Conservation (phyloP, 805 yeast species). For the Spathaspora passalidarum region DNA sequence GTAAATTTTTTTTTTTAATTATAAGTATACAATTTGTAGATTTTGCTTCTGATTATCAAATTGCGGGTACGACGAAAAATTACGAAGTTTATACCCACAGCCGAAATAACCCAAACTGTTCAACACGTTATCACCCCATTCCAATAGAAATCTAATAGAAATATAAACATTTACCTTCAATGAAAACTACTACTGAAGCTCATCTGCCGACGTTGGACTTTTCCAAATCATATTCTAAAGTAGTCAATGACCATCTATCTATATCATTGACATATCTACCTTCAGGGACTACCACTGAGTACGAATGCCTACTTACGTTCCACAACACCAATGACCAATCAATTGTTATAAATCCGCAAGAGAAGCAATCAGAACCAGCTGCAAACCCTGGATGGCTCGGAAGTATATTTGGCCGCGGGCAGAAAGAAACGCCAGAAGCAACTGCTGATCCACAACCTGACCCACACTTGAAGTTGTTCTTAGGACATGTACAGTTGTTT, state of each 20-base stretch:
- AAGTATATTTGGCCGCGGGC: constrained; percentile 10
- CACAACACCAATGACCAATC: constrained; percentile 17
- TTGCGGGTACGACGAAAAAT: too few relatives aligned
- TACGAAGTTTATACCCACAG: too few relatives aligned
- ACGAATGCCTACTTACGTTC: constrained; percentile 21
- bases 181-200: not conserved
- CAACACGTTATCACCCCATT: too few relatives aligned
- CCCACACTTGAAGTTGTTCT: constrained; percentile 15
- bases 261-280: constrained; percentile 17
- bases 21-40: too few relatives aligned
- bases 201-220: not conserved
- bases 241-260: constrained; percentile 18
- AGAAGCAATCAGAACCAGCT: not conserved
- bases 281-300: not conserved
- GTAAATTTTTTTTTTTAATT: too few relatives aligned
- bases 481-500: constrained; percentile 38
- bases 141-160: too few relatives aligned
- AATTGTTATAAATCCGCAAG: constrained; percentile 8
- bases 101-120: too few relatives aligned
- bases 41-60: too few relatives aligned
- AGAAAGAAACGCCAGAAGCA: not conserved
- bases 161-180: too few relatives aligned
- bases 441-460: not conserved
- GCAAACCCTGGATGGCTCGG: constrained; percentile 14
- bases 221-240: constrained; percentile 13